Conservation (phyloP, 1,139 yeast genomes). For the Candida tetrigidarum region DNA sequence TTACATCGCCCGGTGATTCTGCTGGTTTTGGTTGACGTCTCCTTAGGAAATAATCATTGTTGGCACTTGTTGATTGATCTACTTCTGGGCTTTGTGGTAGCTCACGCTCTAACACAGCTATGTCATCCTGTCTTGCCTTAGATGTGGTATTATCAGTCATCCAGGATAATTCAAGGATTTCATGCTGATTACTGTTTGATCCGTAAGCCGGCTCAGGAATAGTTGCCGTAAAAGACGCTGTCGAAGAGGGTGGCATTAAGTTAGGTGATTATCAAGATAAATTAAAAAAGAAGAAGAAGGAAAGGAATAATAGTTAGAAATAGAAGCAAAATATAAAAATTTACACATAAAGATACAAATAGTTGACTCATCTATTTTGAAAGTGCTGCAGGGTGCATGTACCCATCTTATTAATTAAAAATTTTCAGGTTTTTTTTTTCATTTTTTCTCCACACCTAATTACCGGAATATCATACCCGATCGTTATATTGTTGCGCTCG, state of each 20-base stretch:
- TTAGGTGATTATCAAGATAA: too few relatives aligned
- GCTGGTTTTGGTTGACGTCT: constrained; percentile 3
- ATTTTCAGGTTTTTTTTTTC: too few relatives aligned
- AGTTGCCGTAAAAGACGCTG: neutral
- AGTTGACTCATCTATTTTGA: too few relatives aligned
- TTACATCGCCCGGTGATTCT: neutral
- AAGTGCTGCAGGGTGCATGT: too few relatives aligned
- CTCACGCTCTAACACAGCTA: neutral
- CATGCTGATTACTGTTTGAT: neutral
- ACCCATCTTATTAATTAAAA: too few relatives aligned
- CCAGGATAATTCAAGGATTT: neutral
- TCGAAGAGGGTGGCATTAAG: neutral
- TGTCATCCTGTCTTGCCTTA: constrained; percentile 2
- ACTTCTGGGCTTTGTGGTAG: neutral
- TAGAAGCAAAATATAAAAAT: too few relatives aligned
- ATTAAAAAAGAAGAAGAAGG: neutral
- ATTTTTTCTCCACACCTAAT: too few relatives aligned
- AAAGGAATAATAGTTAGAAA: too few relatives aligned
- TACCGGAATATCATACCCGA: too few relatives aligned
- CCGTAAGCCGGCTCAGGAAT: neutral
- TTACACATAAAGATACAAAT: too few relatives aligned
- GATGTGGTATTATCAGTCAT: neutral
- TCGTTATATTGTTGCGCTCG: too few relatives aligned
- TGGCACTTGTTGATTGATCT: neutral
- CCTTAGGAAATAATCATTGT: constrained; percentile 6